These are phyloP conservation scores for Porcisia deanei DNA, from an alignment of 208 protist genomes.

Conservation along the genomic window DNA sequence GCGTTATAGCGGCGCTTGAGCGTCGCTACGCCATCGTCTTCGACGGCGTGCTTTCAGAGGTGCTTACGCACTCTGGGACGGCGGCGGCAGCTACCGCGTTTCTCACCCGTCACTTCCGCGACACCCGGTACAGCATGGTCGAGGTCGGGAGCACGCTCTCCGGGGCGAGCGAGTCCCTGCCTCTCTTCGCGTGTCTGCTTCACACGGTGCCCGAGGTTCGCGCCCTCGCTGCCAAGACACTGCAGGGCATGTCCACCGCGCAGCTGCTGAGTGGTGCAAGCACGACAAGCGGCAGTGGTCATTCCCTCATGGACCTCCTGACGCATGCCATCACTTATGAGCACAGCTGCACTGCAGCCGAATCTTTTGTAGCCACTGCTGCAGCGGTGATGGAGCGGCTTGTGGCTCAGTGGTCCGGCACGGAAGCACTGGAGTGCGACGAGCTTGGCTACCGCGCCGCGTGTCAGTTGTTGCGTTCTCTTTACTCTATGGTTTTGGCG, in stretches of 20 bases:
- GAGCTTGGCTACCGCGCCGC: constrained; percentile 12
- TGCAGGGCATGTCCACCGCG: constrained; percentile 48
- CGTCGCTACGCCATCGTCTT: constrained; percentile 68
- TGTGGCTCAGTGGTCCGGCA: neutral
- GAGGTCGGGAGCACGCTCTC: constrained; percentile 35
- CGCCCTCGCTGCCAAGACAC: constrained; percentile 42
- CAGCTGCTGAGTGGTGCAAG: constrained; percentile 34
- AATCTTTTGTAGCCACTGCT: constrained; percentile 29
- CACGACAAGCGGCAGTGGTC: constrained; percentile 10
- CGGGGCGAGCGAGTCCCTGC: constrained; percentile 47
- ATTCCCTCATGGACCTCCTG: constrained; percentile 57
- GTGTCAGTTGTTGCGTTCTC: constrained; percentile 25
- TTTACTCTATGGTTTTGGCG: constrained; percentile 27
- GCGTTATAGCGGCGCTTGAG: constrained; percentile 57
- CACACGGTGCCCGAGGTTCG: constrained; percentile 74
- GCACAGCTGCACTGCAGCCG: constrained; percentile 26
- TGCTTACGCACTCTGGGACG: constrained; percentile 44
- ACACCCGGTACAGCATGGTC: constrained; percentile 75
- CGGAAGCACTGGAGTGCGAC: neutral
- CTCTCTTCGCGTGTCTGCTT: constrained; percentile 81
- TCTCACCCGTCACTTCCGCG: constrained; percentile 71
- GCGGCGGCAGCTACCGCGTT: constrained; percentile 42
- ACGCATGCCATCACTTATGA: constrained; percentile 45
- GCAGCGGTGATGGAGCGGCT: constrained; percentile 25
- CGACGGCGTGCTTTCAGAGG: constrained; percentile 61